phyloP scores from a whole-genome alignment of 1,284 basidiomycete genomes.

The Marasmius oreades region DNA sequence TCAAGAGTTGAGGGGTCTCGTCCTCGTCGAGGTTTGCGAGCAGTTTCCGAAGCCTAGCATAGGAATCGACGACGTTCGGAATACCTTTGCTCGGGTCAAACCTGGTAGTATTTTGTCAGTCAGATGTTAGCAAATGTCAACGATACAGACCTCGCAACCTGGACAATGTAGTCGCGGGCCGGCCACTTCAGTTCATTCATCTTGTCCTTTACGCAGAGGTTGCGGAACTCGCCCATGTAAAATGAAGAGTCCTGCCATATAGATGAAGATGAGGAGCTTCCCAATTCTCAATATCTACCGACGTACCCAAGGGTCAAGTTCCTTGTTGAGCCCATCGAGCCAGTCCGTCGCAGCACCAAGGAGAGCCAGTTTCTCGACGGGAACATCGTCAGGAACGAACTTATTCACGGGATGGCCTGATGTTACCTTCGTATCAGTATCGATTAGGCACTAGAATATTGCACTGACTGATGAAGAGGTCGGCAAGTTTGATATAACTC shows the following conservation, averaged over 20 bases:
- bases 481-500: constrained; percentile 82
- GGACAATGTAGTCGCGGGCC: constrained; percentile 74
- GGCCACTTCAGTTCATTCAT: constrained; percentile 80
- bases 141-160: constrained; percentile 71
- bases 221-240: constrained; percentile 83
- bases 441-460: background rate
- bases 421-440: constrained; percentile 3
- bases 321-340: constrained; percentile 88
- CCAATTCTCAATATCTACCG: background rate
- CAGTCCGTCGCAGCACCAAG: constrained; percentile 80
- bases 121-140: background rate
- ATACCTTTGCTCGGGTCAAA: constrained; percentile 60
- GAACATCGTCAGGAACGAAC: constrained; percentile 83
- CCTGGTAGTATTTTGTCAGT: constrained; percentile 1
- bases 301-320: constrained; percentile 55
- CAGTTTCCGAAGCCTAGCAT: constrained; percentile 69
- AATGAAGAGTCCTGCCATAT: constrained; percentile 55
- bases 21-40: constrained; percentile 47
- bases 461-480: constrained; percentile 75
- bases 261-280: background rate
- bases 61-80: constrained; percentile 79
- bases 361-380: constrained; percentile 63
- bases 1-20: constrained; percentile 73
- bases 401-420: constrained; percentile 81
- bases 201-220: constrained; percentile 69